phyloP scores from a whole-genome alignment of 768 basidiomycete genomes.

The Termitomyces sp. region DNA sequence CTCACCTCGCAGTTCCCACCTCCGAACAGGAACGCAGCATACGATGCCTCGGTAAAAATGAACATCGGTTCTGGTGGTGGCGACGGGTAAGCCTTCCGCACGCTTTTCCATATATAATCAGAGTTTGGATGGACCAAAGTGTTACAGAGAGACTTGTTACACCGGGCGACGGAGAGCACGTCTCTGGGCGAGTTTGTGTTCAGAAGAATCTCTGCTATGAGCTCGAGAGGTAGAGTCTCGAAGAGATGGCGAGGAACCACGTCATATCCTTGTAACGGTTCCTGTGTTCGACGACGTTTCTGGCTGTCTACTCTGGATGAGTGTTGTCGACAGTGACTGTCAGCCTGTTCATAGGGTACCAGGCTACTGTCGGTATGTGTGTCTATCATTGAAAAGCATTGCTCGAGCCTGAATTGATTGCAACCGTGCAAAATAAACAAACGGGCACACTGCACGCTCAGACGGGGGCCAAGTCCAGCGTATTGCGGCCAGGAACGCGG shows the following conservation, averaged over 20 bases:
- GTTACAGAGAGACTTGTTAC: constrained; percentile 46
- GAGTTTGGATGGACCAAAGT: constrained; percentile 41
- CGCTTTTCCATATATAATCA: constrained; percentile 54
- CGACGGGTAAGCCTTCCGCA: constrained; percentile 26
- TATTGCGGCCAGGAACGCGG: no score
- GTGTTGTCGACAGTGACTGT: not conserved
- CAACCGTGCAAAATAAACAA: not conserved
- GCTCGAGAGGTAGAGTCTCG: constrained; percentile 49
- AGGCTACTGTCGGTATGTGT: not conserved
- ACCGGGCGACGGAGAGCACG: constrained; percentile 53
- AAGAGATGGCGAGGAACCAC: constrained; percentile 4
- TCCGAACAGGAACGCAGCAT: constrained; percentile 63
- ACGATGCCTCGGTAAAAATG: constrained; percentile 47
- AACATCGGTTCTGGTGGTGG: constrained; percentile 20
- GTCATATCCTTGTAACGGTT: not conserved
- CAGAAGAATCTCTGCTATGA: constrained; percentile 58
- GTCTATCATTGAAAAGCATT: not conserved
- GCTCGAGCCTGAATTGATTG: no score
- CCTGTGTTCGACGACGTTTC: not conserved
- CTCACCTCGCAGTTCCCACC: constrained; percentile 50
- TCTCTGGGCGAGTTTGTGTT: constrained; percentile 46
- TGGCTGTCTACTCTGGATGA: not conserved
- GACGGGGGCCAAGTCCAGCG: no score
- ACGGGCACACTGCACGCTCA: not conserved
- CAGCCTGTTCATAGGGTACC: not conserved